Conservation (phyloP, 2,329 filamentous ascomycete species). For the Botrytis pseudocinerea region DNA sequence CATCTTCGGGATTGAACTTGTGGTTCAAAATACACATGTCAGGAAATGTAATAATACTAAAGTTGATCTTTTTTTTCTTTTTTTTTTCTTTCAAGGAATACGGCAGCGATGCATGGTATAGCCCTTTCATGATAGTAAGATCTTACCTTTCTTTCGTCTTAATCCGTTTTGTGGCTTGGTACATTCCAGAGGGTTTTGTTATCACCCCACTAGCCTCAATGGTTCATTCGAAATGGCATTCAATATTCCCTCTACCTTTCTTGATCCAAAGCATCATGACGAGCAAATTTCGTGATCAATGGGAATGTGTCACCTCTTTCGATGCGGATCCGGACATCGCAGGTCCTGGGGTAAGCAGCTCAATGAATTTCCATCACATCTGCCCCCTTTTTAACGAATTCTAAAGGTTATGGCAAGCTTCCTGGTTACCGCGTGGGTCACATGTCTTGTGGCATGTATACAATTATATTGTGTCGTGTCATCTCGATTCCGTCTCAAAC, state of each 20-base stretch:
- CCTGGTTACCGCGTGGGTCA: conserved; percentile 25
- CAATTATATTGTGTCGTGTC: conserved; percentile 23
- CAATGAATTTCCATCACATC: not conserved
- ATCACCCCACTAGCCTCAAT: not conserved
- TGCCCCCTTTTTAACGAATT: not conserved
- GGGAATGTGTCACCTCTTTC: conserved; percentile 18
- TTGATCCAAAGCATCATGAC: not conserved
- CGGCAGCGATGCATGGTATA: not conserved
- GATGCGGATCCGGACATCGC: conserved; percentile 26
- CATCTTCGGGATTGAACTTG: not conserved
- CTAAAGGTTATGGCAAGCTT: conserved; percentile 26
- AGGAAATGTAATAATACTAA: not conserved
- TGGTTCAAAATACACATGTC: not conserved
- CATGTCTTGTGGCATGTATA: conserved; percentile 25
- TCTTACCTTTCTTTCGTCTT: not conserved
- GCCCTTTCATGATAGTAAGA: not conserved
- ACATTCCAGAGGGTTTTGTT: not conserved
- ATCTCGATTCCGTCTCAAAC: conserved; percentile 1
- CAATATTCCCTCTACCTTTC: not conserved
- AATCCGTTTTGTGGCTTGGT: conserved; percentile 3
- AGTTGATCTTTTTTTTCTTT: not conserved
- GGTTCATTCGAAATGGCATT: not conserved
- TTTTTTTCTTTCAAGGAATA: not conserved
- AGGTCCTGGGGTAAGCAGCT: conserved; percentile 25
- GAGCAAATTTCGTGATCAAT: conserved; percentile 1